A percentile compares a stretch with the other conserved stretches of the same genome.
Conservation (phyloP, 495 filamentous ascomycete genomes). For the Lentithecium fluviatile region DNA sequence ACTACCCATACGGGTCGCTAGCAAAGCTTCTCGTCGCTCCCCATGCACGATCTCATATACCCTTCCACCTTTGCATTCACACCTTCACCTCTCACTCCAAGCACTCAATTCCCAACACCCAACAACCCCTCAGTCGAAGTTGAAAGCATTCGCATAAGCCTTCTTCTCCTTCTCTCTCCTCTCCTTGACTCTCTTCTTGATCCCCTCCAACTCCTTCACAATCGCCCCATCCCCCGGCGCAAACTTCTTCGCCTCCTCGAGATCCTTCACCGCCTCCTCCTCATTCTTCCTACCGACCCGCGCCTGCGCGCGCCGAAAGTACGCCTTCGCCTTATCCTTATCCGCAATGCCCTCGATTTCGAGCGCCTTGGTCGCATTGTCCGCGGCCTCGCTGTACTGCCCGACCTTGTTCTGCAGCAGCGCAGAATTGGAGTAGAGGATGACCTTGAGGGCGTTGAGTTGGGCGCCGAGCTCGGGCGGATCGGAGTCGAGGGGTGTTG, state of each 20-base stretch:
- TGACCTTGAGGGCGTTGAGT: slow-evolving; percentile 71
- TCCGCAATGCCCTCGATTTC: slow-evolving; percentile 64
- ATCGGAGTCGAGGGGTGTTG: slow-evolving; percentile 64
- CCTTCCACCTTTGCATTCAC: no score
- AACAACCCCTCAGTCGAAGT: slow-evolving; percentile 36
- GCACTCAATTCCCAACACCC: no score
- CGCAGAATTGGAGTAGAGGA: slow-evolving; percentile 74
- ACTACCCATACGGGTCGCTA: no score
- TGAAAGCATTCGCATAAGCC: slow-evolving; percentile 85
- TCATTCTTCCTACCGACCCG: slow-evolving; percentile 76
- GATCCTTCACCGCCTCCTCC: slow-evolving; percentile 72
- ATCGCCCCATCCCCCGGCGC: slow-evolving; percentile 77
- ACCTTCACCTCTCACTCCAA: no score
- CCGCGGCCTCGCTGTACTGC: slow-evolving; percentile 65
- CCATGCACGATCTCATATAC: no score
- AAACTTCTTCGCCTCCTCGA: slow-evolving; percentile 72
- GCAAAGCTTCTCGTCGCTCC: no score
- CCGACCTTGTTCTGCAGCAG: slow-evolving; percentile 78
- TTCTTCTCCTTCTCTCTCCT: slow-evolving; percentile 83
- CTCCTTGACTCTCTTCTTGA: slow-evolving; percentile 72
- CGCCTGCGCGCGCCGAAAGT: slow-evolving; percentile 78
- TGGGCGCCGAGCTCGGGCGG: slow-evolving; percentile 63
- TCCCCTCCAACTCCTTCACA: slow-evolving; percentile 65
- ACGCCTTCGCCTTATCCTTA: slow-evolving; percentile 82
- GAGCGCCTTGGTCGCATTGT: slow-evolving; percentile 70